phyloP scores from a whole-genome alignment of 345 rosid species.

The Camelina hispida region DNA sequence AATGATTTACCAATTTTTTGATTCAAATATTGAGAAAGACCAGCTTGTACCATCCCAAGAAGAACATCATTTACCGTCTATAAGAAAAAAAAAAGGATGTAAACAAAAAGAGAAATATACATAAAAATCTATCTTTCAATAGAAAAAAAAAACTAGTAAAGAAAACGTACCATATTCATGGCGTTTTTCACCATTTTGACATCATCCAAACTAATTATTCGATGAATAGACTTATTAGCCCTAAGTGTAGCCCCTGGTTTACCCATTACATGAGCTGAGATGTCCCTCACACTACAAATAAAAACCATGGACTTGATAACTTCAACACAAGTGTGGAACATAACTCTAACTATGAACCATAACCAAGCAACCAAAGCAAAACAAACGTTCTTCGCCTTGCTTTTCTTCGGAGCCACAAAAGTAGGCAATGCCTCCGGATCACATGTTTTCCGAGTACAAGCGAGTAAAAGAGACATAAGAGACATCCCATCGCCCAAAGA shows the following conservation, averaged over 20 bases:
- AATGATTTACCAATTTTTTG: conserved; percentile 53
- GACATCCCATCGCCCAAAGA: conserved; percentile 63
- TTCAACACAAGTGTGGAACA: conserved; percentile 61
- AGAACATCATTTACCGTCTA: conserved; percentile 61
- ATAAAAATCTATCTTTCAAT: not conserved
- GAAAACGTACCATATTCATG: conserved; percentile 30
- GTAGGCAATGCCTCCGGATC: conserved; percentile 54
- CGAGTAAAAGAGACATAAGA: conserved; percentile 63
- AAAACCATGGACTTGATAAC: conserved; percentile 42
- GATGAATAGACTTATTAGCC: conserved; percentile 49
- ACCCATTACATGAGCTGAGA: conserved; percentile 50
- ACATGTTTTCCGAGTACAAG: conserved; percentile 53
- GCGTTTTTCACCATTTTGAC: conserved; percentile 34
- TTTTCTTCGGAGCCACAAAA: conserved; percentile 45
- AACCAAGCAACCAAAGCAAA: conserved; percentile 43
- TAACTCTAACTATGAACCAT: conserved; percentile 46
- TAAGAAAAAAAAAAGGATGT: not conserved
- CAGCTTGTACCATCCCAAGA: conserved; percentile 65
- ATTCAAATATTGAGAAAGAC: conserved; percentile 57
- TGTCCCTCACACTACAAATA: conserved; percentile 42
- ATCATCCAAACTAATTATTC: conserved; percentile 40
- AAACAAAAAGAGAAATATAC: too few relatives aligned
- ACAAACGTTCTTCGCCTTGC: not conserved
- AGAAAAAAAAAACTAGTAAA: not conserved
- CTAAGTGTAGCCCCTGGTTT: conserved; percentile 14